Base-by-base conservation (phyloP, 768 basidiomycete genomes). In the Lyophyllum decastes region DNA sequence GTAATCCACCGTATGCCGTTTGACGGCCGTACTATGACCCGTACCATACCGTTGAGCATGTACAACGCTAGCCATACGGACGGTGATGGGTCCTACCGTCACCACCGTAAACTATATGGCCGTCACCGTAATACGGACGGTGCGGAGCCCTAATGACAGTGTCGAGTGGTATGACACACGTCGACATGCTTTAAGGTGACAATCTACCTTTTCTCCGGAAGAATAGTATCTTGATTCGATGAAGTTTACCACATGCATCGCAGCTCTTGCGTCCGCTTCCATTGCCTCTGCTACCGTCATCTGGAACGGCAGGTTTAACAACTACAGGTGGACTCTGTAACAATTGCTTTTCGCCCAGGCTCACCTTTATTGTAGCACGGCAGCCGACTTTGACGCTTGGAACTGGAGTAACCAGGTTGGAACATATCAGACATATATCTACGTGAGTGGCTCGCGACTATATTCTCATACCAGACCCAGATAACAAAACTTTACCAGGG, bases 381-480 rank as follows among this genome's bases (percentile, higher is more conserved):
- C 52, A 33, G 44, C 24, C 17, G 52, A 43, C 21, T 54, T 54
- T 27, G 35, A 52, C 34, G 24, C 51, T 41, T 52, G 51, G 51
- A 16, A 34, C 51, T 52, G 40, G 40, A 54, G 52, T 38, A 52
- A 52, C 41, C 51, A 54, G 6, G 40, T 54, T n/a, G 6, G 35
- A 33, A 33, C 30, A 33, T 33, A 33, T 33, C 30, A 33, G 30
- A 33, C 30, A 33, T 33, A 33, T 11, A 33, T 33, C 30, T 33
- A 33, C 14, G 52, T 25, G 17, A 25, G 25, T 52, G 33, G 6
- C 52, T n/a, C 41, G 41, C 52, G 34, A n/a, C 2, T 41, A 52
- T 19, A 22, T 25, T 19, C 22, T n/a, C 22, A 24, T 19, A 41
- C 52, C 21, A 21, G 30, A 4, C 25, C 24, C 17, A 14, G 4